These are phyloP conservation scores for Helenozyma baotianmanensis DNA, from an alignment of 805 yeast species.

Conservation along the genomic window DNA sequence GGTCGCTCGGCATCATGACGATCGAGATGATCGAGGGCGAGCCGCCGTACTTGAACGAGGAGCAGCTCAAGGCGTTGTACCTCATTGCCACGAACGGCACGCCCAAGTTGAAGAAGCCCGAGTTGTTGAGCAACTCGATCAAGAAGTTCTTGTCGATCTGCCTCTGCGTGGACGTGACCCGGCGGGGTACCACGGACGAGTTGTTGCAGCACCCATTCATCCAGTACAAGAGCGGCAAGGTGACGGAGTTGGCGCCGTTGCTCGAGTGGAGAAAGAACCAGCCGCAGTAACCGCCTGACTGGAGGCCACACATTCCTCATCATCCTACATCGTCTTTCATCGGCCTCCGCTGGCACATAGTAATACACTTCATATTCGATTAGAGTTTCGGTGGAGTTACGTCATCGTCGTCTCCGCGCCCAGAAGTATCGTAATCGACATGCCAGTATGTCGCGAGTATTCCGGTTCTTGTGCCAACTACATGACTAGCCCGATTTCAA, in stretches of 20 bases:
- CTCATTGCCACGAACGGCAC: constrained; percentile 79
- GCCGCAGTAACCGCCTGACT: not conserved
- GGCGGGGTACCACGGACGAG: constrained; percentile 88
- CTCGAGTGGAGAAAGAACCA: constrained; percentile 44
- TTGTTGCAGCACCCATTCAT: constrained; percentile 73
- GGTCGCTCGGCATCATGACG: constrained; percentile 84
- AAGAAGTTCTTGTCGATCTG: constrained; percentile 87
- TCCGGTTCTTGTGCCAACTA: too few relatives aligned
- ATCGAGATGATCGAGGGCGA: constrained; percentile 85
- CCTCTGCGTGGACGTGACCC: constrained; percentile 88
- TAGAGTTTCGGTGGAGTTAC: too few relatives aligned
- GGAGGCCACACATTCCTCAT: not conserved
- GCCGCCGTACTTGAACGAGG: constrained; percentile 79
- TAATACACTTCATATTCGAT: too few relatives aligned
- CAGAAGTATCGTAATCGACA: too few relatives aligned
- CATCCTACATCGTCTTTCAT: too few relatives aligned
- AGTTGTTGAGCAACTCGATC: constrained; percentile 63
- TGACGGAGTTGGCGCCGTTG: constrained; percentile 54
- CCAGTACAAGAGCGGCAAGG: constrained; percentile 53
- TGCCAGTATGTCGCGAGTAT: too few relatives aligned
- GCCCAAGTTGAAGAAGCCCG: constrained; percentile 69
- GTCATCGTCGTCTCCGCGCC: too few relatives aligned
- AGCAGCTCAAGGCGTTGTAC: constrained; percentile 71
- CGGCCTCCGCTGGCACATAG: too few relatives aligned
- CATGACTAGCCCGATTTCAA: too few relatives aligned